Conservation (phyloP, 2,329 filamentous ascomycete species). For the Colletotrichum cordylinicola region DNA sequence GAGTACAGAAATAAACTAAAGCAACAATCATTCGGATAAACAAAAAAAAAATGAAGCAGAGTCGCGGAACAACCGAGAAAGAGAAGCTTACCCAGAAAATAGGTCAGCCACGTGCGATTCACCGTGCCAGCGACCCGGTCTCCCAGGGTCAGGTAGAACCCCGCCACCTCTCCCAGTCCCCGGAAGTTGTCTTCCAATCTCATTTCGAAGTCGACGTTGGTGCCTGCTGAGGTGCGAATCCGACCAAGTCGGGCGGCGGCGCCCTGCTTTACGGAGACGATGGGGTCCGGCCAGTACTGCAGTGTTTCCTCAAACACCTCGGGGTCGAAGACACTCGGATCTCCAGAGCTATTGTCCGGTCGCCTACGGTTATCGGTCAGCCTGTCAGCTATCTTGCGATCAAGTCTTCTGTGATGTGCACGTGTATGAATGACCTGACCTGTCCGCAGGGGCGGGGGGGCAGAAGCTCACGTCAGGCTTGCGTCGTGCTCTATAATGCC, state of each 20-base stretch:
- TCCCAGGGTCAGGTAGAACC: background rate
- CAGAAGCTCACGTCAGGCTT: background rate
- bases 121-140: background rate
- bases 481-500: background rate
- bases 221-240: conserved; percentile 12
- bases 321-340: conserved; percentile 32
- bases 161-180: background rate
- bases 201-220: conserved; percentile 27
- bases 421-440: background rate
- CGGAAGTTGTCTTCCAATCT: background rate
- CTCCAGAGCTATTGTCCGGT: conserved; percentile 29
- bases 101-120: background rate
- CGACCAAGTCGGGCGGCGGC: conserved; percentile 28
- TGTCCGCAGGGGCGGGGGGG: background rate
- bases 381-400: background rate
- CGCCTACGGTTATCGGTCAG: conserved; percentile 12
- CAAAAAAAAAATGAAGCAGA: background rate
- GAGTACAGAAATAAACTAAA: background rate
- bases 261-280: conserved; percentile 11
- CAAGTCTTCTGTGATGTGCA: background rate
- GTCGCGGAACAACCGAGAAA: background rate
- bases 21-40: background rate
- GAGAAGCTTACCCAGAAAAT: background rate
- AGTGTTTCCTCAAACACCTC: conserved; percentile 24
- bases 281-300: background rate